Base-by-base conservation (phyloP, 495 filamentous ascomycete species). In the Podospora pseudoanserina region DNA sequence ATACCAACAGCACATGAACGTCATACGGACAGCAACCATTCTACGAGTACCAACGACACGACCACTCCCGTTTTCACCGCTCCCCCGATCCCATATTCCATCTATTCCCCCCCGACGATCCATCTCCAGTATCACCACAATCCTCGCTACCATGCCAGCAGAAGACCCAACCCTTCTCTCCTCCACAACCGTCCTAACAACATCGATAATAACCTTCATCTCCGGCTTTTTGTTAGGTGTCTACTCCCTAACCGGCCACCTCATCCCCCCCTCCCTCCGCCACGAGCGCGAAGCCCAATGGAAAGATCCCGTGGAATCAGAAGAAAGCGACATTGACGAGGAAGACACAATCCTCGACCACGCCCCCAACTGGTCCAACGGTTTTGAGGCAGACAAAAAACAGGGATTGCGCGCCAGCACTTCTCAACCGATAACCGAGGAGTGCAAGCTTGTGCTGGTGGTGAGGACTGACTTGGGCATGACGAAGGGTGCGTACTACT, bases 391-490 rank as follows among this genome's bases (percentile, higher is more conserved):
- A 19, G 84, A 85, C 68, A 75, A 74, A 30, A 73, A 80, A 1
- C 82, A 87, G 73, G 80, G 85, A 0, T 66, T 87, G 66, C 72
- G 79, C 34, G 76, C 72, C 55, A 70, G 28, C 72, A 23, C 20
- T 1, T 23, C 71, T 49, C 67, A 59, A 23, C 68, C 68, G 13
- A 55, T 84, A 66, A 84, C 77, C 6, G 94, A 97, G 74, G 94
- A 96, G 72, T 96, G 94, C 80, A 99, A 99, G 77, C 80, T 99
- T 61, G 93, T 97, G 20, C 81, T 99, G 23, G 92, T 97, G 16
- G 94, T 97, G 44, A 80, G 95, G 71, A 96, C 91, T 27, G 95
- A 99, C 80, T 77, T 99, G 73, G 93, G 94, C 59, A 99, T 99
- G 96, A 92, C 90, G 7, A 97, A 96, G 84, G 93, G 93, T 94